A percentile compares a stretch with the other conserved stretches of the same genome.
phyloP scores from a whole-genome alignment of 2,329 filamentous ascomycete species.

The Aspergillus sp. region DNA sequence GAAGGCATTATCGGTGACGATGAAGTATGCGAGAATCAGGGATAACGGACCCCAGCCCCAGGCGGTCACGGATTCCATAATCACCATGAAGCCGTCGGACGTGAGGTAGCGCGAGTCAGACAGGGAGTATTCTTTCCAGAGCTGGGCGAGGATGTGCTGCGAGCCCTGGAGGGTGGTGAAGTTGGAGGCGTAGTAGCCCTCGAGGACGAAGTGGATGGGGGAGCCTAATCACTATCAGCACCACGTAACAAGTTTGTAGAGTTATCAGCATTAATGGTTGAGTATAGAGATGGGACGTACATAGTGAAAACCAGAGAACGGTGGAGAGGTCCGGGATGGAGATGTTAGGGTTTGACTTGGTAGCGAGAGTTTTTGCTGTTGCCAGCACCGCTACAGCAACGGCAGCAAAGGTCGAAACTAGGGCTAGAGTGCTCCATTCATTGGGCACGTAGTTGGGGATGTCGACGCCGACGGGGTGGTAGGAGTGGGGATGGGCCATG shows the following conservation, averaged over 20 bases:
- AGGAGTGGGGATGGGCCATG: constrained; percentile 7
- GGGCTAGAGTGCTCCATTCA: constrained; percentile 1
- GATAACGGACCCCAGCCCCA: constrained; percentile 43
- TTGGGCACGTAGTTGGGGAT: constrained; percentile 15
- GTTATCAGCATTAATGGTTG: constrained; percentile 5
- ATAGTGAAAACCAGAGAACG: constrained; percentile 10
- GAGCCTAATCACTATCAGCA: constrained; percentile 14
- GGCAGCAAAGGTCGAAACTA: constrained; percentile 10
- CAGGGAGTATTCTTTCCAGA: constrained; percentile 86
- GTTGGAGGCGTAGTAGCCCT: constrained; percentile 74
- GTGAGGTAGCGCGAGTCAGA: constrained; percentile 82
- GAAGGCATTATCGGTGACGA: constrained; percentile 44
- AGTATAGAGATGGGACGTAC: background rate
- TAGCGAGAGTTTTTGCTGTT: background rate
- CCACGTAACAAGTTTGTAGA: too few species aligned
- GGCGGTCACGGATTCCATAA: constrained; percentile 76
- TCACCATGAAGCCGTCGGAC: constrained; percentile 73
- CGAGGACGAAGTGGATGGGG: constrained; percentile 70
- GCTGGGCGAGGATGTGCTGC: constrained; percentile 70
- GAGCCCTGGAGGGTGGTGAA: constrained; percentile 61
- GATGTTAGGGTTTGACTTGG: constrained; percentile 4
- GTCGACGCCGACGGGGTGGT: constrained; percentile 10
- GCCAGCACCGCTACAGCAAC: background rate
- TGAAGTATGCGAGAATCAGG: constrained; percentile 51
- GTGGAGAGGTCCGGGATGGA: constrained; percentile 1